Evolutionary conservation across 805 yeast genomes (phyloP).

Genomic region (Candida awuae): DNA sequence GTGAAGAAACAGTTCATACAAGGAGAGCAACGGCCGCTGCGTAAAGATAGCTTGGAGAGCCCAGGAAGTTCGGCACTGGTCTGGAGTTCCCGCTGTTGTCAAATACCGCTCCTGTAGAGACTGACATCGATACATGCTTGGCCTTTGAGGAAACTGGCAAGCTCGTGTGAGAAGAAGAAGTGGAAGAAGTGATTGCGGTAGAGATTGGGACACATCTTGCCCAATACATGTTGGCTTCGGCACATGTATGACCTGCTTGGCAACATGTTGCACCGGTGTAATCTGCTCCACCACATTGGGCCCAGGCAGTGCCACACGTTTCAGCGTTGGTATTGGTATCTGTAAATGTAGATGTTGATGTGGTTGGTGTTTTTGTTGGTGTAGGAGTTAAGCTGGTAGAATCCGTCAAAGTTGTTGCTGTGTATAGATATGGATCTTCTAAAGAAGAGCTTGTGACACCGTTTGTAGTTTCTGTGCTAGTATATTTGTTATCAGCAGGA

Average conservation of each 20-base stretch:
- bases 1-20: too few relatives aligned
- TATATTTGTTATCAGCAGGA: too few relatives aligned
- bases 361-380: conserved; percentile 1
- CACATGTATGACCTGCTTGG: conserved; percentile 19
- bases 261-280: conserved; percentile 24
- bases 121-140: too few relatives aligned
- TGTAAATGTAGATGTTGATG: conserved; percentile 8
- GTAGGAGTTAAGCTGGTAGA: background rate
- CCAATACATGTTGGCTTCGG: conserved; percentile 23
- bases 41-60: too few relatives aligned
- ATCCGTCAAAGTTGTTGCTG: background rate
- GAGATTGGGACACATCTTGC: conserved; percentile 24
- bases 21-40: too few relatives aligned
- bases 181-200: conserved; percentile 12
- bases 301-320: conserved; percentile 23
- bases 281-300: conserved; percentile 26
- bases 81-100: too few relatives aligned
- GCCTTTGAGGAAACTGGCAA: background rate
- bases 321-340: conserved; percentile 2
- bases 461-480: too few relatives aligned
- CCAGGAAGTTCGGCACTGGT: too few relatives aligned
- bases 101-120: too few relatives aligned
- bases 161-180: background rate
- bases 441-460: too few relatives aligned
- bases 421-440: too few relatives aligned